Evolutionary conservation across 2,329 filamentous ascomycete genomes (phyloP), one percentile per base, ranked within the genome.

Genomic region (Paraconiothyrium brasiliense): DNA sequence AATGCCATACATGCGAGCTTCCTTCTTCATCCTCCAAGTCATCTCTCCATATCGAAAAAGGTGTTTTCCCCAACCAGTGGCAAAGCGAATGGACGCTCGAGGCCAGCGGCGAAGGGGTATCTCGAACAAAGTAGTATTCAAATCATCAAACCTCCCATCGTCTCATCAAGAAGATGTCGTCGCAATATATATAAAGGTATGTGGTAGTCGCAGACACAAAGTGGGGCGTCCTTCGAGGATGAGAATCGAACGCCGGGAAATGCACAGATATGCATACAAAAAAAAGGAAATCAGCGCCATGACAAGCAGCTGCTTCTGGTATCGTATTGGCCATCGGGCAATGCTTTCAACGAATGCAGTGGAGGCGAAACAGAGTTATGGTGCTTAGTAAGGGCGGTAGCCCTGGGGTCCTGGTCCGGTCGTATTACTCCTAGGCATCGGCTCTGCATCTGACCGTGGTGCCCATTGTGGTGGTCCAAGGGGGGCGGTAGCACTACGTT

Each of bases 401-500:
- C 67, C 64, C 41, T 65, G 60, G n/a, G 63, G 65, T 20, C 64
- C 65, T 1, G 69, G 63, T 10, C 66, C 55, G 13, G 69, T 64
- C 30, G 68, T 71, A 56, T 67, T 68, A 57, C 66, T 72, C 44
- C 70, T 64, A 11, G 62, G 63, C 32, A 58, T 52, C 11, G 67
- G 69, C 9, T 55, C 39, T n/a, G 7, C n/a, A 14, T 46, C 37
- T 8, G 30, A 22, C 11, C 54, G 65, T 27, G 66, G 68, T 37
- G 67, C 69, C 69, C 69, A 76, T 8, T 59, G 67, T 30, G 70
- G 73, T 54, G 71, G 74, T 34, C 70, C 70, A 4, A 77, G 62
- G 1, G 76, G 76, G 16, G 75, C 76, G 8, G 76, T 78, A 8
- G 69, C 75, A 57, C 76, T 78, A 3, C 76, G 70, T 47, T 76